These are phyloP conservation scores for Ustilago hordei DNA, from an alignment of 1,284 basidiomycete genomes.

Conservation along the genomic window DNA sequence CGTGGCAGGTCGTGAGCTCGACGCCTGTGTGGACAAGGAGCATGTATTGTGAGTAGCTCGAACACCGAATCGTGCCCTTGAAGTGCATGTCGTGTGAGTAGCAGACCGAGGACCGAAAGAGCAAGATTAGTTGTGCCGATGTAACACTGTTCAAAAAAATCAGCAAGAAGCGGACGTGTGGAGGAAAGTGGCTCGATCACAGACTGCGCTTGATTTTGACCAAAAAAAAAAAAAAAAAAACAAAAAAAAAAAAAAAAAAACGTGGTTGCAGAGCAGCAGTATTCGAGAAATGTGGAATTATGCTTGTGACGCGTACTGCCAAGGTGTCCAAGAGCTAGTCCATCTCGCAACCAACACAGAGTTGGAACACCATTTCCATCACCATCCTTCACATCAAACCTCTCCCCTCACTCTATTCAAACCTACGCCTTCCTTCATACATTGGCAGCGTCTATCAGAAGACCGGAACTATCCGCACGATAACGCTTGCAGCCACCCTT, in stretches of 20 bases:
- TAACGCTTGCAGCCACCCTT: no score
- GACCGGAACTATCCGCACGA: no score
- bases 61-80: background rate
- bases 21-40: no score
- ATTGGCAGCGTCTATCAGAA: no score
- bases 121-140: background rate
- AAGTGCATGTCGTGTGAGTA: background rate
- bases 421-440: background rate
- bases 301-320: conserved; percentile 37
- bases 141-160: conserved; percentile 2
- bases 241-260: conserved; percentile 8
- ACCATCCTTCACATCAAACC: background rate
- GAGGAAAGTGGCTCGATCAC: conserved; percentile 37
- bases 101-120: background rate
- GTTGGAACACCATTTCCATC: background rate
- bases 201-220: background rate
- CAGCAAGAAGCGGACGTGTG: conserved; percentile 18
- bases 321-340: background rate
- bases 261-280: conserved; percentile 30
- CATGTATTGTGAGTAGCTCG: no score
- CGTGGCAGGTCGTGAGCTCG: no score
- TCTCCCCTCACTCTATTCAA: background rate
- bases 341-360: background rate
- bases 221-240: conserved; percentile 10
- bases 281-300: background rate